phyloP scores from a whole-genome alignment of 164 flowering plant genomes.

The Litsea cubeba region DNA sequence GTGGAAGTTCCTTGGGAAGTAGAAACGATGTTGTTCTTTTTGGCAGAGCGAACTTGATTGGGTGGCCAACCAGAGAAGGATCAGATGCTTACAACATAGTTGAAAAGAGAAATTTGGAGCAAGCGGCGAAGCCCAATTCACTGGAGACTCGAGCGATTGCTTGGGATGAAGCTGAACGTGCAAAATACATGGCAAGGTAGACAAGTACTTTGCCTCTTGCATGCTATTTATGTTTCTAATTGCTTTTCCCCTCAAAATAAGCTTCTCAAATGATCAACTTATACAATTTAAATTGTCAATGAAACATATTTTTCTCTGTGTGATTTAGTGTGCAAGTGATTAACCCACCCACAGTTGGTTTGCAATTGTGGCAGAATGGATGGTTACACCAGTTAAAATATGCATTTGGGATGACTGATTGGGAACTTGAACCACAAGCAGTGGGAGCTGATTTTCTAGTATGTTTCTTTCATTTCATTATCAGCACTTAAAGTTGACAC shows the following conservation, averaged over 20 bases:
- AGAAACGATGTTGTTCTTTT: conserved; percentile 24
- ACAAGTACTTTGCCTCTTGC: not conserved
- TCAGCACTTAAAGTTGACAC: not conserved
- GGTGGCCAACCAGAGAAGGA: conserved; percentile 27
- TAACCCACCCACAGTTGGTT: not conserved
- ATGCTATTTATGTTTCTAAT: not conserved
- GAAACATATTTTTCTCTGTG: not conserved
- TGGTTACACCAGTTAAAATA: not conserved
- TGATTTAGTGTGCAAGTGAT: not conserved
- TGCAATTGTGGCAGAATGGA: not conserved
- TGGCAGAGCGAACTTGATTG: conserved; percentile 21
- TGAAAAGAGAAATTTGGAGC: conserved; percentile 27
- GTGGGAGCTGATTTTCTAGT: not conserved
- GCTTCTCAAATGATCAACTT: not conserved
- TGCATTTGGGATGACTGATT: not conserved
- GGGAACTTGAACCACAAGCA: not conserved
- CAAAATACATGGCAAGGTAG: conserved; percentile 90
- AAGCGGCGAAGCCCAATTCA: conserved; percentile 38
- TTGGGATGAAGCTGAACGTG: conserved; percentile 97
- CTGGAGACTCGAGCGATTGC: conserved; percentile 74
- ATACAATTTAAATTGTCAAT: not conserved
- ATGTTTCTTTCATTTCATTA: not conserved
- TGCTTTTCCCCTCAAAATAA: not conserved
- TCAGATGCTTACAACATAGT: conserved; percentile 11
- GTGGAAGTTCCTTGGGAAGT: conserved; percentile 18